Conservation (phyloP, 768 basidiomycete genomes). For the Rhodocollybia butyracea region DNA sequence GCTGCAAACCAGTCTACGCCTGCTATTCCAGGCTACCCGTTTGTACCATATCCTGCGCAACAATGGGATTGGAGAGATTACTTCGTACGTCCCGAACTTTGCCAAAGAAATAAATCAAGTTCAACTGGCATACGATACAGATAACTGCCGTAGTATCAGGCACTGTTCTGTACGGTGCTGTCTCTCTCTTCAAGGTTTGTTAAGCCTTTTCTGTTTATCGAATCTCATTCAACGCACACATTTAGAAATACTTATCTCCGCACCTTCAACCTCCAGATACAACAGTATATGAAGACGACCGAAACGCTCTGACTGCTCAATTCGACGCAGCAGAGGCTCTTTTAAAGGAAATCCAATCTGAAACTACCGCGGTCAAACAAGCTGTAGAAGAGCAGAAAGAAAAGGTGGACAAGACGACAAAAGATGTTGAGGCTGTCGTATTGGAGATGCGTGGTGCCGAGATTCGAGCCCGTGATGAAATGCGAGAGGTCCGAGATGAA, state of each 20-base stretch:
- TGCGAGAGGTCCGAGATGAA: slow-evolving; percentile 90
- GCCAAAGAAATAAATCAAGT: background rate
- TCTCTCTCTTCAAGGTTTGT: slow-evolving; percentile 73
- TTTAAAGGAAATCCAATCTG: slow-evolving; percentile 74
- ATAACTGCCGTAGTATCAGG: slow-evolving; percentile 93
- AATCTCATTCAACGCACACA: slow-evolving; percentile 4
- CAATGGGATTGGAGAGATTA: slow-evolving; percentile 96
- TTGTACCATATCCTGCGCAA: slow-evolving; percentile 47
- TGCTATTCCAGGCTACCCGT: slow-evolving; percentile 25
- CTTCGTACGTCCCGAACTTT: slow-evolving; percentile 59
- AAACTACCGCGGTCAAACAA: slow-evolving; percentile 66
- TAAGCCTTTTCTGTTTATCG: background rate
- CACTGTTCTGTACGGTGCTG: slow-evolving; percentile 74
- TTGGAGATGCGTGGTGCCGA: slow-evolving; percentile 78
- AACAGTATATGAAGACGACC: slow-evolving; percentile 87
- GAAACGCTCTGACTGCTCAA: slow-evolving; percentile 79
- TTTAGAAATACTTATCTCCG: slow-evolving; percentile 85
- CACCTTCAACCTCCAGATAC: slow-evolving; percentile 86
- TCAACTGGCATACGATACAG: slow-evolving; percentile 34
- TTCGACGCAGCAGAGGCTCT: slow-evolving; percentile 87
- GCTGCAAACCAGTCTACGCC: slow-evolving; percentile 33
- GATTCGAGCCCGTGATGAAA: slow-evolving; percentile 75
- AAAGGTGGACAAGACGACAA: slow-evolving; percentile 66
- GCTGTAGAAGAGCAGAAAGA: slow-evolving; percentile 77
- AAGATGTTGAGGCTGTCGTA: slow-evolving; percentile 70